These are phyloP conservation scores for Ganoderma lucidum DNA, from an alignment of 1,284 basidiomycete genomes.

Conservation along the genomic window DNA sequence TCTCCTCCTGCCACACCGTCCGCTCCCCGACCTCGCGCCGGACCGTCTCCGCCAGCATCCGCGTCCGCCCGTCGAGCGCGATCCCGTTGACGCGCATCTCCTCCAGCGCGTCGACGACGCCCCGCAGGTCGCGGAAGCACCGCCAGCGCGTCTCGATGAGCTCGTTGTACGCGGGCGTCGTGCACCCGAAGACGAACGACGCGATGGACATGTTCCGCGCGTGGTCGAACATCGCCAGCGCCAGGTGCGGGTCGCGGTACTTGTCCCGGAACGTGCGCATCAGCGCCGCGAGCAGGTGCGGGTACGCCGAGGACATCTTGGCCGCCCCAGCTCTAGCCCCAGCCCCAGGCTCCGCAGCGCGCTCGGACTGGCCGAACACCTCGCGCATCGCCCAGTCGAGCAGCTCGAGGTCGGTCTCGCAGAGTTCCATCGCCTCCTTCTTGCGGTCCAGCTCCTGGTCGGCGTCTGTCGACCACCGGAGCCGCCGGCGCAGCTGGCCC, in stretches of 20 bases:
- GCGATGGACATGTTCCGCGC: slow-evolving; percentile 75
- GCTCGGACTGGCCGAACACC: slow-evolving; percentile 68
- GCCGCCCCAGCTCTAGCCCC: not conserved
- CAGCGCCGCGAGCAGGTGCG: slow-evolving; percentile 75
- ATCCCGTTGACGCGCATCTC: slow-evolving; percentile 88
- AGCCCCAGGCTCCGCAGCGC: slow-evolving; percentile 8
- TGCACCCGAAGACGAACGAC: slow-evolving; percentile 88
- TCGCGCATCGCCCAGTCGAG: slow-evolving; percentile 79
- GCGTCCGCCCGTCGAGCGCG: slow-evolving; percentile 66
- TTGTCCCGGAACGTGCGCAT: slow-evolving; percentile 81
- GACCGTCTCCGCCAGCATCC: slow-evolving; percentile 67
- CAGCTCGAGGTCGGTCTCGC: slow-evolving; percentile 74
- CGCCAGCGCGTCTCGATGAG: slow-evolving; percentile 82
- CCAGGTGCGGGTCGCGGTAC: slow-evolving; percentile 81
- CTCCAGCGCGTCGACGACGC: slow-evolving; percentile 72
- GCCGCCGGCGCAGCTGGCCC: slow-evolving; percentile 49
- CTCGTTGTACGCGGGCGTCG: slow-evolving; percentile 86
- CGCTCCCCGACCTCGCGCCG: slow-evolving; percentile 68
- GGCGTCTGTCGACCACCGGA: slow-evolving; percentile 59
- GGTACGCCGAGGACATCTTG: slow-evolving; percentile 56
- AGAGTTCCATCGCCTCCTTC: slow-evolving; percentile 78
- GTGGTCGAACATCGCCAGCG: slow-evolving; percentile 85
- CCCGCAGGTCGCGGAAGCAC: slow-evolving; percentile 81
- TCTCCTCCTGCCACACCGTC: slow-evolving; percentile 58
- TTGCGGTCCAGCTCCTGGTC: slow-evolving; percentile 75